Conservation (phyloP, 108 stramenopile genomes). For the Pseudonitzschia pungens region DNA sequence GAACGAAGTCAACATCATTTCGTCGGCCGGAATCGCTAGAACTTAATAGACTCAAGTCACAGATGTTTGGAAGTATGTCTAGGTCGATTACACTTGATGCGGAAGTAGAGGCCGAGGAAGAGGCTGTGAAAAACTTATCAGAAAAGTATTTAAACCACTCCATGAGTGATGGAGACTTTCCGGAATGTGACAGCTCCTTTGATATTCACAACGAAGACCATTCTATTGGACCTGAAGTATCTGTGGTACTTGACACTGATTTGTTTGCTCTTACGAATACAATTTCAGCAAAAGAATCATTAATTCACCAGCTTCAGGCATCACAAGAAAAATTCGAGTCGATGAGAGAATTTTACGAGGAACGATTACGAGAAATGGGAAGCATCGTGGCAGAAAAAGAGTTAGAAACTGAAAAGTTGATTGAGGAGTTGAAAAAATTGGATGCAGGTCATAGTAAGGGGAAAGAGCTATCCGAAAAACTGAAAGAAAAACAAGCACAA, state of each 20-base stretch:
- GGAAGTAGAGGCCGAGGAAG: constrained; percentile 36
- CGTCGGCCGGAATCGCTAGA: constrained; percentile 30
- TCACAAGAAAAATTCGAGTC: constrained; percentile 56
- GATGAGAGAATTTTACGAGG: constrained; percentile 63
- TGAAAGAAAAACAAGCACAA: constrained; percentile 50
- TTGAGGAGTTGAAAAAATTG: constrained; percentile 37
- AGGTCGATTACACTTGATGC: constrained; percentile 29
- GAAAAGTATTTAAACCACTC: constrained; percentile 27
- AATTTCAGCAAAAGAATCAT: constrained; percentile 57
- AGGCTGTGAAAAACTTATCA: constrained; percentile 25
- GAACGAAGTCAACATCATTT: not conserved
- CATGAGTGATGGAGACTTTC: not conserved
- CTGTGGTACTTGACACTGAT: constrained; percentile 33
- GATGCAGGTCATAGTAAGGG: constrained; percentile 22
- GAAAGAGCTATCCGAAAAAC: constrained; percentile 29
- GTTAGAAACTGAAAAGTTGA: constrained; percentile 40
- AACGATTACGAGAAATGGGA: constrained; percentile 53
- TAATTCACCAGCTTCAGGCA: constrained; percentile 51
- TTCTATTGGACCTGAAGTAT: not conserved
- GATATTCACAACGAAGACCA: not conserved
- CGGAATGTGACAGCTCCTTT: not conserved
- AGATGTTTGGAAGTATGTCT: constrained; percentile 40
- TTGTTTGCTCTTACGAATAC: constrained; percentile 45
- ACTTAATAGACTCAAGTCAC: constrained; percentile 30
- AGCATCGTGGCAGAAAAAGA: constrained; percentile 37